Evolutionary conservation across 192 early-diverging fungal genomes (phyloP), one percentile per base, ranked within the genome.

Genomic region (Linnemannia exigua): DNA sequence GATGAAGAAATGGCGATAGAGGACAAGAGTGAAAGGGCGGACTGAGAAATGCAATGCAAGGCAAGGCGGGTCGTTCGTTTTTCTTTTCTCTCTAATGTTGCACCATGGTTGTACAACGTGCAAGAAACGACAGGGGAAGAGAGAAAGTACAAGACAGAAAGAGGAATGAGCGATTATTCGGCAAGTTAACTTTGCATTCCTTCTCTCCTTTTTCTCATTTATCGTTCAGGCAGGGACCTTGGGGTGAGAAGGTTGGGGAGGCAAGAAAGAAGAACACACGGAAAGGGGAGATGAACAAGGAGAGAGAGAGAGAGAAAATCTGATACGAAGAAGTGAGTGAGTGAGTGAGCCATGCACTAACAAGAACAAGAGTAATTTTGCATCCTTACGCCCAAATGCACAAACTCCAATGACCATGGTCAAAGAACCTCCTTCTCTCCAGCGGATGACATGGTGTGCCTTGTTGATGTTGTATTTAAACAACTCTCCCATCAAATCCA

Each of bases 181-280:
- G 58, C 58, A 31, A 63, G 52, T n/a, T 25, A 6, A 63, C 1
- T 54, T 31, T 63, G 58, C 58, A 63, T 63, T 63, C 58, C 58
- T 63, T 63, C 58, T 25, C n/a, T n/a, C n/a, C 22, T 44, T 44
- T 44, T 63, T 63, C 58, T 63, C 25, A 28, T 25, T 25, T 54
- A 54, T 54, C 52, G 52, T 54, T 54, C 7, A 54, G 52, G 52
- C 52, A 54, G 52, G 52, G 52, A 54, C 52, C 52, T 54, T 54
- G 52, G 52, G 52, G 52, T 25, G 22, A 54, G 52, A 54, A 54
- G 52, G 52, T 54, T 54, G 52, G 52, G 52, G 50, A 20, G 19
- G n/a, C n/a, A 31, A 31, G 58, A 63, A 25, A 31, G 58, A 31
- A 61, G 58, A 3, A 61, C 58, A 61, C 58, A 61, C 58, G 58